Evolutionary conservation across 176 grass and related monocot species (phyloP), one percentile per base, ranked within the genome.

Genomic region (maize (Zea mays)): DNA sequence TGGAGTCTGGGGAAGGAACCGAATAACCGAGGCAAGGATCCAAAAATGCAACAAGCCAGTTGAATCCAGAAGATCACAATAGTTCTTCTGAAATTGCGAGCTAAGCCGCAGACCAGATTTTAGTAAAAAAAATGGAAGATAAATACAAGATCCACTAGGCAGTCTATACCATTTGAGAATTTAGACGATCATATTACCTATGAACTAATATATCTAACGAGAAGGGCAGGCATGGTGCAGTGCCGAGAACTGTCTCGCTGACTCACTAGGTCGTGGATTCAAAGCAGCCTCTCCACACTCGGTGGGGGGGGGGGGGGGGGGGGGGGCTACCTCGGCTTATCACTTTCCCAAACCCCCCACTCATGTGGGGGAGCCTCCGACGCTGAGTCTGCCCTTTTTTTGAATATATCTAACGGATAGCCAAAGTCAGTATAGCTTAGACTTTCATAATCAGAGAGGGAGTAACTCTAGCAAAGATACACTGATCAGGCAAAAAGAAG

Each of bases 101-200:
- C 43, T 14, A 69, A 14, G 44, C 10, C 11, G 12, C 5, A 27
- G 42, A 34, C 50, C 11, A 68, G n/a, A 45, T 38, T 57, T 54
- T 47, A 33, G 41, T 3, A 48, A 5, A 78, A 17, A 39, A 39
- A 39, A 39, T 7, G n/a, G n/a, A 62, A 62, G 35, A 84, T 51
- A 12, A 13, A 49, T 39, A 4, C 38, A 37, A 14, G 1, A 35
- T 7, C 5, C n/a, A 46, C 17, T 75, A 75, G 51, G 5, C 41
- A 88, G 13, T 17, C 11, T 79, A 59, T 12, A 46, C 35, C 73
- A 75, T 45, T 20, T 43, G 37, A 62, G 55, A 48, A 61, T 27
- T 46, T 27, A 61, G 19, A 71, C 3, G 0, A 27, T 41, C 72
- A 60, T 14, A 43, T 75, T 61, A 43, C 38, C 2, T 40, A 3